A percentile compares a stretch with the other conserved stretches of the same genome.
Conservation (phyloP, 257 asterid genomes). For the Nicotiana knightiana region DNA sequence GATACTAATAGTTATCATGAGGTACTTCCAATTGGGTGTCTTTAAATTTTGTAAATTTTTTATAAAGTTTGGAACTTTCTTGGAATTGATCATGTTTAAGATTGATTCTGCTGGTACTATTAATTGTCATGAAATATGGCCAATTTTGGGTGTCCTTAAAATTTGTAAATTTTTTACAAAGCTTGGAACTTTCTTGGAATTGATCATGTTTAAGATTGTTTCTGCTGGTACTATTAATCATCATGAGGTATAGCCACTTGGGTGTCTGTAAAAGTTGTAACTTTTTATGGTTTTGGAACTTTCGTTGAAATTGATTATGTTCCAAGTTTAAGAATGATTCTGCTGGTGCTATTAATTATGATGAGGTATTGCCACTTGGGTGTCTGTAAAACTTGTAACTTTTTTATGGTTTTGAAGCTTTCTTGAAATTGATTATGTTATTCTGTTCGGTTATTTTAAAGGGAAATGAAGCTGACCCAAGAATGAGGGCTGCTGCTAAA, state of each 20-base stretch:
- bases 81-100: too few species aligned
- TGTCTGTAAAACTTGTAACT: neutral
- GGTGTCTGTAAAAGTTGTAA: neutral
- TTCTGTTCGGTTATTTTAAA: slow-evolving; percentile 11
- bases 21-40: too few species aligned
- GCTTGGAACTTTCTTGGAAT: slow-evolving; percentile 19
- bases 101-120: too few species aligned
- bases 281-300: too few species aligned
- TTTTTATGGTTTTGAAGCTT: neutral
- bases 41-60: too few species aligned
- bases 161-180: too few species aligned
- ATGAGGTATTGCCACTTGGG: slow-evolving; percentile 20
- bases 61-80: too few species aligned
- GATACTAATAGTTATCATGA: too few species aligned
- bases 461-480: slow-evolving; percentile 90
- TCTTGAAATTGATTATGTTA: neutral
- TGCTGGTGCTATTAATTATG: slow-evolving; percentile 84
- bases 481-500: slow-evolving; percentile 91
- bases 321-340: slow-evolving; percentile 54
- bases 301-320: slow-evolving; percentile 35
- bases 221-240: slow-evolving; percentile 90
- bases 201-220: slow-evolving; percentile 56
- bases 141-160: too few species aligned
- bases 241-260: slow-evolving; percentile 49
- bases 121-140: too few species aligned